Conservation (phyloP, 2,329 filamentous ascomycete species). For the Balansia obtecta region DNA sequence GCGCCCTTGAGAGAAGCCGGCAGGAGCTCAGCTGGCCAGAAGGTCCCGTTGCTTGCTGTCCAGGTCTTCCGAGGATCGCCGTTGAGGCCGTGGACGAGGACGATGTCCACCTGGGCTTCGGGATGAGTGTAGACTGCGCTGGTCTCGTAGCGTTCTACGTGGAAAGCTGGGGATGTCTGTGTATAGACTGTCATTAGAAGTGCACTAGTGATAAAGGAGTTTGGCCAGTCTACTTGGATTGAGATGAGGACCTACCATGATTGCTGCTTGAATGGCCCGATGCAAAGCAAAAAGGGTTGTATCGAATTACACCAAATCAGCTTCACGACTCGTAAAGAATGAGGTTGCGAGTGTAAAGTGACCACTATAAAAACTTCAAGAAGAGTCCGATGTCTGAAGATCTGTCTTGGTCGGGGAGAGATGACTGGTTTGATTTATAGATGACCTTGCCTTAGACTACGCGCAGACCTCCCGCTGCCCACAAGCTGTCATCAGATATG, state of each 20-base stretch:
- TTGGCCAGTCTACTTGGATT: too few species aligned
- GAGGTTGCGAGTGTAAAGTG: not conserved
- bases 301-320: not conserved
- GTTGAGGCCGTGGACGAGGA: slow-evolving; percentile 61
- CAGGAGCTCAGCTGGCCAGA: slow-evolving; percentile 59
- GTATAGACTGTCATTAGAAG: not conserved
- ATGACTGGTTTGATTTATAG: slow-evolving; percentile 2
- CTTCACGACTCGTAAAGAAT: not conserved
- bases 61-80: slow-evolving; percentile 54
- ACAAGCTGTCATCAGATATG: not conserved
- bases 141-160: slow-evolving; percentile 37
- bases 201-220: not conserved
- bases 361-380: not conserved
- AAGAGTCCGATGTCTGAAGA: not conserved
- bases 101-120: slow-evolving; percentile 48
- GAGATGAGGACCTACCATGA: not conserved
- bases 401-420: not conserved
- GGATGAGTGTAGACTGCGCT: slow-evolving; percentile 48
- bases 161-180: not conserved
- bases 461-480: not conserved
- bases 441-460: not conserved
- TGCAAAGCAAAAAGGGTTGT: not conserved
- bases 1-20: slow-evolving; percentile 43
- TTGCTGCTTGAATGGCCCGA: not conserved
- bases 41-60: slow-evolving; percentile 42